Conservation (phyloP, 2,329 filamentous ascomycete genomes). For the Diplodia sapinea region DNA sequence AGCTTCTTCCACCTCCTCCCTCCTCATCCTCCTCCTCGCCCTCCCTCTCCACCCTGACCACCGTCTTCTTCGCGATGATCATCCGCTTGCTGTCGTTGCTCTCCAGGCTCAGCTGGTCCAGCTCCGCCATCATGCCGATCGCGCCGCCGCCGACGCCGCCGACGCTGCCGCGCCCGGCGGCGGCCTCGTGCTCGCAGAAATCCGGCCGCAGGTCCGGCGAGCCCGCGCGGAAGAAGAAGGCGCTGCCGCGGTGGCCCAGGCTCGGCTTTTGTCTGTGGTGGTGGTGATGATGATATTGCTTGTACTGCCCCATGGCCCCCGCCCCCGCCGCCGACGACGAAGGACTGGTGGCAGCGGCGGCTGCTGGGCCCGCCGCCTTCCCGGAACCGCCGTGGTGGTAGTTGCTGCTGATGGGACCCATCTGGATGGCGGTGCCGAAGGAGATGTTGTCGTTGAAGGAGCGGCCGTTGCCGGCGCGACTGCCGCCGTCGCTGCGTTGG, state of each 20-base stretch:
- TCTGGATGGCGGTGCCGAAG: conserved; percentile 7
- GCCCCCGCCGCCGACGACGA: too few species aligned
- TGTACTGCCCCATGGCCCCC: too few species aligned
- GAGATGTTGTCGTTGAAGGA: conserved; percentile 21
- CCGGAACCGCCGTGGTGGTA: not conserved
- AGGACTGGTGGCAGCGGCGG: too few species aligned
- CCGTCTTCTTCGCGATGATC: conserved; percentile 43
- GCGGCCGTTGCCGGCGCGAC: not conserved
- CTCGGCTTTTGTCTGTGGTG: conserved; percentile 26
- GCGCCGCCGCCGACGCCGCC: not conserved
- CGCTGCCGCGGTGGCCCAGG: not conserved
- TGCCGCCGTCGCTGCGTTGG: not conserved
- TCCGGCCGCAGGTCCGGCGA: conserved; percentile 37
- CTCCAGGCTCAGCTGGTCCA: conserved; percentile 33
- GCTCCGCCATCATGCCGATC: conserved; percentile 32
- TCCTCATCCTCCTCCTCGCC: not conserved
- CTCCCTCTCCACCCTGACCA: conserved; percentile 39
- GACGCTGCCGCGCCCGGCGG: conserved; percentile 32
- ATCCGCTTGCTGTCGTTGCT: conserved; percentile 35
- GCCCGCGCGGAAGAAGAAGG: not conserved
- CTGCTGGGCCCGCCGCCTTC: too few species aligned
- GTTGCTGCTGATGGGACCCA: not conserved
- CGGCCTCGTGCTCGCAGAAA: conserved; percentile 35
- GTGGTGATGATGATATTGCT: not conserved
- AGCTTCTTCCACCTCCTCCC: not conserved